Base-by-base conservation (phyloP, 495 filamentous ascomycete species). In the Daldinia concentrica region DNA sequence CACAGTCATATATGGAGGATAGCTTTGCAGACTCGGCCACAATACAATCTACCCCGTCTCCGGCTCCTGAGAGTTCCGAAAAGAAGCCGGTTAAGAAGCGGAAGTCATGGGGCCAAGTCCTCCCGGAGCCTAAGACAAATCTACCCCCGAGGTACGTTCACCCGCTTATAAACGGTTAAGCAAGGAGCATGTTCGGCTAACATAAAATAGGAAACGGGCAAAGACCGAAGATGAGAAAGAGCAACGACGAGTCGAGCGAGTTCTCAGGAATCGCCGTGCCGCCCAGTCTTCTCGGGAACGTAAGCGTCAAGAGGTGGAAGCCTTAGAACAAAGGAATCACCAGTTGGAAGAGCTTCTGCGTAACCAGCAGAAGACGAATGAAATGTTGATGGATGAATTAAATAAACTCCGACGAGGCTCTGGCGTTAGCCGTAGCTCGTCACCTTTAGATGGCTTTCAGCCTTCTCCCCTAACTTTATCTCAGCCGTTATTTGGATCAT, bases 161-260 rank as follows among this genome's bases (percentile, higher is more conserved):
- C 36, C 30, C 45, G 69, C 14, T 7, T 48, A n/a, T 30, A 15
- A 30, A 22, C 43, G 12, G 41, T 50, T 48, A 14, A 17, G 52
- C 15, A 51, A 7, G 22, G 36, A 1, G 11, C 50, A 12, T 32
- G 19, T 56, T 14, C 36, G 14, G 36, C 57, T 68, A 66, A 75
- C 66, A 24, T 26, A 32, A 63, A 59, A 15, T 61, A 95, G 93
- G 64, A 99, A 99, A 88, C 94, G 95, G 66, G 95, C 95, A 74
- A 99, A 98, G 87, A 99, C 95, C 29, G 94, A 97, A 62, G 95
- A 97, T 78, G 95, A 99, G 80, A 99, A 99, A 81, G 95, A 98
- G 81, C 95, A 99, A 81, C 91, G 95, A 52, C 92, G 95, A 58
- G 95, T 98, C 72, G 95, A 99, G 84, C 93, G 95, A 59, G 95